These are phyloP conservation scores for Pulchroboletus neoregius DNA, from an alignment of 1,284 basidiomycete genomes.

Conservation along the genomic window DNA sequence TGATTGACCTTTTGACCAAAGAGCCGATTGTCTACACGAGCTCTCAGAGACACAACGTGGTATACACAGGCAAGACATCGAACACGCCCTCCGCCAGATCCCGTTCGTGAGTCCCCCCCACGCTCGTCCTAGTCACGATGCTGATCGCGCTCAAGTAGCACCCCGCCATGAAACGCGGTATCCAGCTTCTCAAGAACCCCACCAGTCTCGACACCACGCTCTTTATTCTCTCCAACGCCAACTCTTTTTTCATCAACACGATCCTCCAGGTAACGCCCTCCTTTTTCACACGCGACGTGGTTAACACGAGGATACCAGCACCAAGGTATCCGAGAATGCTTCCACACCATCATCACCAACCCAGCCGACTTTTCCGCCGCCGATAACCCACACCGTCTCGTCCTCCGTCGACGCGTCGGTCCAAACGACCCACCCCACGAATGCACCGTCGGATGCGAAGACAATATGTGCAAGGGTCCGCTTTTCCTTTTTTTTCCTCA, in stretches of 20 bases:
- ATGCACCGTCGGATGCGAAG: constrained; percentile 86
- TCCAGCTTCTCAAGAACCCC: constrained; percentile 68
- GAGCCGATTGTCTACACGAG: constrained; percentile 72
- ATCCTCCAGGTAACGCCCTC: constrained; percentile 64
- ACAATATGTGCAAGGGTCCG: constrained; percentile 97
- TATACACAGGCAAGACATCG: constrained; percentile 71
- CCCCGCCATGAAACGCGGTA: constrained; percentile 92
- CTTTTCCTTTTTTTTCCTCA: neutral
- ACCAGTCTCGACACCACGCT: constrained; percentile 67
- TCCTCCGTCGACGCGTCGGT: constrained; percentile 73
- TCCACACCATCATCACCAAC: constrained; percentile 90
- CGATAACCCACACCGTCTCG: constrained; percentile 67
- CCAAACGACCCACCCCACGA: constrained; percentile 76
- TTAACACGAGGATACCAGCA: constrained; percentile 41
- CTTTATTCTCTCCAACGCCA: constrained; percentile 92
- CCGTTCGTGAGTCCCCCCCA: constrained; percentile 71
- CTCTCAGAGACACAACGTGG: constrained; percentile 56
- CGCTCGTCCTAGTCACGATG: neutral
- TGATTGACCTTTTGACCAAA: constrained; percentile 30
- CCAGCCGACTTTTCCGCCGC: constrained; percentile 76
- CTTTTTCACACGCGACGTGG: neutral
- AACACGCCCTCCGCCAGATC: constrained; percentile 72
- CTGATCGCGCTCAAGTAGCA: constrained; percentile 60
- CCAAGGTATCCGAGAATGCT: constrained; percentile 70
- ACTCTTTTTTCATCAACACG: constrained; percentile 87